Base-by-base conservation (phyloP, 441 rosid genomes). In the Pelargonium citronellum region DNA sequence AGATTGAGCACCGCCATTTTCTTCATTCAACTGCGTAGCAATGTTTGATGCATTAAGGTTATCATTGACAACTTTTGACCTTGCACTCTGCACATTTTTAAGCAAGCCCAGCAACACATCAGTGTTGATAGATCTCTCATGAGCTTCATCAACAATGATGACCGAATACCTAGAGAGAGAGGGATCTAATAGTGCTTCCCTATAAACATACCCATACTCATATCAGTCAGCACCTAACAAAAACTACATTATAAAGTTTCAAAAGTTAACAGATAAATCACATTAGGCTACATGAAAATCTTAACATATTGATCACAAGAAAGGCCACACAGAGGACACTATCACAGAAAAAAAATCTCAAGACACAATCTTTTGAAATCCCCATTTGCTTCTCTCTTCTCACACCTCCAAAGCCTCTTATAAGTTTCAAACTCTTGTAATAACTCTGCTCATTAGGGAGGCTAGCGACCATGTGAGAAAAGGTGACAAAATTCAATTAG, bases 121-220 rank as follows among this genome's bases (percentile, higher is more conserved):
- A 5, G 97, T 94, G 72, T 90, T 93, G 67, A 94, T 87, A 76
- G 94, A 86, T 83, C 98, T 91, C 78, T 94, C 97, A 68, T 94
- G 98, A 62, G 97, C 98, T 84, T 91, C 97, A 82, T 94, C 97
- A 47, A 94, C 84, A 72, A 91, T 81, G 49, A 94, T 85, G 47
- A 87, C 94, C 0, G 96, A 89, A 76, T 94, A 94, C 82, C 87
- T 84, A 47, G 92, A 85, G 53, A 94, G 90, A 77, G 76, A 79
- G 0, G 95, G 96, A 82, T 94, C 99, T 83, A 91, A 62, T 71
- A 94, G 69, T 24, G 95, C 92, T 77, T 94, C 97, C 85, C 97
- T 91, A 81, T 51, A 80, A 73, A 74, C 17, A 34, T 10, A 73
- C 53, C 17, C 66, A 70, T 68, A 65, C 41, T 53, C 4, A n/a